Conservation (phyloP, 768 basidiomycete species). For the Xerocomus brunneocitrinus region DNA sequence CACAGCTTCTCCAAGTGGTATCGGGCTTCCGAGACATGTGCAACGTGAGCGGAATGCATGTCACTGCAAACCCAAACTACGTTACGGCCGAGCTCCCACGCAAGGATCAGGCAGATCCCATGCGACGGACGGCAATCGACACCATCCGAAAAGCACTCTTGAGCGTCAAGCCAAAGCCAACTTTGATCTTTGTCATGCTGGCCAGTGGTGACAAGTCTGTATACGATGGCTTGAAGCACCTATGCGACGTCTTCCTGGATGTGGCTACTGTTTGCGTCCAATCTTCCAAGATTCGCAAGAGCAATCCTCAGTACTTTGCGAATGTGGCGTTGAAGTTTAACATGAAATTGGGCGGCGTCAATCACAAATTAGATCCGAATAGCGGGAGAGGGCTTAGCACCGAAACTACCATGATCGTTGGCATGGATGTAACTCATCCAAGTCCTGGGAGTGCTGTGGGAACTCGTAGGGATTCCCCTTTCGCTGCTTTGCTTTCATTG, state of each 20-base stretch:
- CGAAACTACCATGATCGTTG: slow-evolving; percentile 49
- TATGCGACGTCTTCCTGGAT: slow-evolving; percentile 47
- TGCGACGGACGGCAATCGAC: slow-evolving; percentile 46
- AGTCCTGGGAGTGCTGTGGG: slow-evolving; percentile 62
- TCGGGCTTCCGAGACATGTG: slow-evolving; percentile 62
- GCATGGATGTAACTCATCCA: slow-evolving; percentile 73
- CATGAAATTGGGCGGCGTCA: slow-evolving; percentile 52
- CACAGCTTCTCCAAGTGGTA: slow-evolving; percentile 43
- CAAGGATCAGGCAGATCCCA: slow-evolving; percentile 50
- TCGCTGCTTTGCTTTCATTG: background rate
- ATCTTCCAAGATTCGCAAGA: slow-evolving; percentile 63
- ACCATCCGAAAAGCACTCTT: slow-evolving; percentile 41
- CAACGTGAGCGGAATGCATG: slow-evolving; percentile 54
- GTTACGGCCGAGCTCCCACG: slow-evolving; percentile 43
- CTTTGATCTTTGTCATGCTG: slow-evolving; percentile 43
- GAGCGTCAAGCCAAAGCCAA: slow-evolving; percentile 37
- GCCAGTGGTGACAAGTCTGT: slow-evolving; percentile 44
- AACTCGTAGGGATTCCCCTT: slow-evolving; percentile 31
- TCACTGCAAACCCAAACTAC: slow-evolving; percentile 33
- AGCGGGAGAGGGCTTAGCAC: slow-evolving; percentile 36
- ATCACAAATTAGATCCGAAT: slow-evolving; percentile 41
- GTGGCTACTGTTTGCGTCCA: slow-evolving; percentile 71
- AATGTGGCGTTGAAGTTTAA: slow-evolving; percentile 55
- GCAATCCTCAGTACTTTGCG: slow-evolving; percentile 50
- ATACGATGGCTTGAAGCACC: slow-evolving; percentile 49